phyloP scores from a whole-genome alignment of 192 early-diverging fungal genomes.

The Linnemannia schmuckeri region DNA sequence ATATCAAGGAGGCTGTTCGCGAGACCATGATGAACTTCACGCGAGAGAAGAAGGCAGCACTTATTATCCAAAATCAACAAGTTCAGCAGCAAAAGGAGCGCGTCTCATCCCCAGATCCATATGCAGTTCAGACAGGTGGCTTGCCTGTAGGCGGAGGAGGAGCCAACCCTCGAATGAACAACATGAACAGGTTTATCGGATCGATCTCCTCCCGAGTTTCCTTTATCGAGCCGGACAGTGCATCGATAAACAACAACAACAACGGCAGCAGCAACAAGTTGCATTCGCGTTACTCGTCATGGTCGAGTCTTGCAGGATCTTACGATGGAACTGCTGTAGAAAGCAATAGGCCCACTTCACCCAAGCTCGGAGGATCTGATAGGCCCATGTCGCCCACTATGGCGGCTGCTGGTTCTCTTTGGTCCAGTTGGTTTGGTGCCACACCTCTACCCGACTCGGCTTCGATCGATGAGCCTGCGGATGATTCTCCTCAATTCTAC shows the following conservation, averaged over 20 bases:
- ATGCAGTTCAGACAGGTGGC: conserved; percentile 3
- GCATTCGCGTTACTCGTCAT: conserved; percentile 50
- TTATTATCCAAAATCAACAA: conserved; percentile 58
- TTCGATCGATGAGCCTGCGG: conserved; percentile 24
- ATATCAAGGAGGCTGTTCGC: conserved; percentile 58
- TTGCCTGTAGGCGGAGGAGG: conserved; percentile 14
- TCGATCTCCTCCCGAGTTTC: conserved; percentile 51
- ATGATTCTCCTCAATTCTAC: conserved; percentile 57
- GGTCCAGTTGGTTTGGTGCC: conserved; percentile 48
- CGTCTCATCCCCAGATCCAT: conserved; percentile 39
- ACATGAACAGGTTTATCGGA: conserved; percentile 34
- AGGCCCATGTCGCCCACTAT: conserved; percentile 47
- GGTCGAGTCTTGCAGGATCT: conserved; percentile 51
- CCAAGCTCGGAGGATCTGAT: conserved; percentile 20
- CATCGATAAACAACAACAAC: neutral
- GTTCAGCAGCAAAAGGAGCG: conserved; percentile 40
- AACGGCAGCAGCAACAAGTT: conserved; percentile 15
- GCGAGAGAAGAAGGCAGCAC: conserved; percentile 49
- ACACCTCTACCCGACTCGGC: conserved; percentile 22
- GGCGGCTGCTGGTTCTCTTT: conserved; percentile 41
- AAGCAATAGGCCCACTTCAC: conserved; percentile 1
- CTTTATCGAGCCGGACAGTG: conserved; percentile 47
- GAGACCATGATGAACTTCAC: conserved; percentile 56
- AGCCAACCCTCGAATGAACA: neutral
- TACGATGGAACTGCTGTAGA: conserved; percentile 27